Base-by-base conservation (phyloP, 2,329 filamentous ascomycete species). In the Fusarium longipes region DNA sequence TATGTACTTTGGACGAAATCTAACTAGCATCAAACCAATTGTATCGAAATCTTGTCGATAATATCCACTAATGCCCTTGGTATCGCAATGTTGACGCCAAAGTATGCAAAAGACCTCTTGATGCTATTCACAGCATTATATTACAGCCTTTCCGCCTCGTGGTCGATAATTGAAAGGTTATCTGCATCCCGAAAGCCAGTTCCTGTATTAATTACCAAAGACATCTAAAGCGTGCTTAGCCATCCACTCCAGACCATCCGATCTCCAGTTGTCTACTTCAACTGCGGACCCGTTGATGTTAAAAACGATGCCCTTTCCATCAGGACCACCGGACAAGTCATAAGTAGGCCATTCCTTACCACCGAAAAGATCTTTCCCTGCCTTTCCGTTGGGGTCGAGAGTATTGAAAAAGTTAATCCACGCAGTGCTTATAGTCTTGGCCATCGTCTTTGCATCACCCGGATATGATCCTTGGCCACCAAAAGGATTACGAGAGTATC, bases 401-500 rank as follows among this genome's bases (percentile, higher is more conserved):
- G 29, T 47, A 3, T 59, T 62, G 6, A 76, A 60, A 30, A 76
- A 76, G 42, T 71, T 77, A 53, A 78, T 63, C 77, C 77, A 78
- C 1, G 75, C 71, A 11, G 70, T 63, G 12, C 70, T 73, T 20
- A 78, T 78, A 4, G 62, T 57, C 33, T 61, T 68, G 17, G 77
- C 61, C 17, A 78, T 71, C 3, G 63, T 65, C 27, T 61, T 67
- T 7, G 74, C 71, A 54, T 72, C 53, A 4, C 42, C 55, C 2
- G 70, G 70, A 49, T 76, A 77, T 8, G 67, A 59, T 7, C 69
- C 66, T 30, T 70, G 69, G n/a, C 72, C 72, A 7, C 61, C 74
- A 29, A 77, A 76, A 2, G 77, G 77, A 49, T 77, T 76, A 0
- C 43, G 57, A n/a, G 42, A 50, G 38, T 78, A 78, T 39, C 76